Base-by-base conservation (phyloP, 1,284 basidiomycete species). In the Ustilago xerochloae region DNA sequence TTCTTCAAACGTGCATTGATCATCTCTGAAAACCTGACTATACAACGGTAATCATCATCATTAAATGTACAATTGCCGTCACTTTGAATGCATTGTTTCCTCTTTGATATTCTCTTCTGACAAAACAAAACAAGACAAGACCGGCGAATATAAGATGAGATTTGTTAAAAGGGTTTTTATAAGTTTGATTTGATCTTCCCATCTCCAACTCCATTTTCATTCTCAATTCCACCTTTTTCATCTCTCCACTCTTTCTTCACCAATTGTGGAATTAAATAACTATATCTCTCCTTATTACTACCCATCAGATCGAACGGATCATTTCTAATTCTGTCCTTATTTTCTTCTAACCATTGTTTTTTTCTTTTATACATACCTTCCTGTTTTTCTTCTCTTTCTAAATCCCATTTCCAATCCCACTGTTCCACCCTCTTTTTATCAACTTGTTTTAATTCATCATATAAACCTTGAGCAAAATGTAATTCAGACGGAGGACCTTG, bases 271-370 rank as follows among this genome's bases (percentile, higher is more conserved):
- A 59, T 48, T 20, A 72, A 43, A 32, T 62, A 26, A 0, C 55
- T 41, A 33, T 75, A 75, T 28, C 46, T 49, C 6, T 48, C 26
- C 1, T 22, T 33, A 45, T 70, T 75, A 30, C 20, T 35, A 0
- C 73, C 73, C n/a, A 71, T 20, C 22, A 75, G 36, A 29, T 75
- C 73, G 38, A 75, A 75, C 7, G 73, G 73, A 47, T 75, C 73
- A 32, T 60, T 46, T 4, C 53, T 12, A 30, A 75, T 75, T 9
- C 67, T 32, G 1, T 62, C 41, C 8, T 33, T 39, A 29, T 73
- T 67, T 18, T 65, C 43, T 4, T 54, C 18, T 32, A 77, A 41
- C 69, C 68, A 67, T 30, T 46, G 0, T 20, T 47, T 49, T 56
- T 79, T 77, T 24, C 51, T 36, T 4, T 18, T 55, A 39, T 76